A percentile compares a stretch with the other conserved stretches of the same genome.
phyloP scores from a whole-genome alignment of 169 alveolate genomes.

The Eimeria acervulina region DNA sequence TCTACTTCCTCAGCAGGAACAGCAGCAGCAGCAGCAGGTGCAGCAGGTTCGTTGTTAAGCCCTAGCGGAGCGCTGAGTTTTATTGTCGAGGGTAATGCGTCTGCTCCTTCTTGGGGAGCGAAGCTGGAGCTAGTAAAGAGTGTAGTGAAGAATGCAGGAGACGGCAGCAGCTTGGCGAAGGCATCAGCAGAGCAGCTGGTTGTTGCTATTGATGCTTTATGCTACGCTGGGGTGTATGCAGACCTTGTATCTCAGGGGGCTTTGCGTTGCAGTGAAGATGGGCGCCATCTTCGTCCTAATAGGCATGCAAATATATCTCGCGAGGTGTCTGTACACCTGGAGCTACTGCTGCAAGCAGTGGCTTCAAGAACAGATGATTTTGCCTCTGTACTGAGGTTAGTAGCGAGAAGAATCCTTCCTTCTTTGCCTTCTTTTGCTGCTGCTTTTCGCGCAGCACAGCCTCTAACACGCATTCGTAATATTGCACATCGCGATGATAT shows the following conservation, averaged over 20 bases:
- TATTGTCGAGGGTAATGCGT: slow-evolving; percentile 11
- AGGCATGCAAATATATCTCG: slow-evolving; percentile 82
- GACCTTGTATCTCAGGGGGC: slow-evolving; percentile 47
- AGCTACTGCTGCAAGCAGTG: slow-evolving; percentile 62
- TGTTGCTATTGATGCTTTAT: slow-evolving; percentile 28
- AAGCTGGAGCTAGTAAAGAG: slow-evolving; percentile 27
- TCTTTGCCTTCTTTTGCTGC: slow-evolving; percentile 84
- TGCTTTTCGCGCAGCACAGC: slow-evolving; percentile 84
- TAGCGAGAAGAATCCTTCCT: slow-evolving; percentile 79
- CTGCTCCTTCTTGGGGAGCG: slow-evolving; percentile 51
- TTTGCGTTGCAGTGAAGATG: slow-evolving; percentile 78
- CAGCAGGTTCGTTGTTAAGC: not conserved
- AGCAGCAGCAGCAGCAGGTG: not conserved
- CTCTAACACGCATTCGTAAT: slow-evolving; percentile 86
- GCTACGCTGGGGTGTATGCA: slow-evolving; percentile 49
- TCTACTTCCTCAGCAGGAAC: too few species aligned
- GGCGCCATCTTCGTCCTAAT: slow-evolving; percentile 85
- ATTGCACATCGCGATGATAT: slow-evolving; percentile 87
- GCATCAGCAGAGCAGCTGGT: slow-evolving; percentile 11
- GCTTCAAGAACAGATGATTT: slow-evolving; percentile 19
- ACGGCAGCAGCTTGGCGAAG: not conserved
- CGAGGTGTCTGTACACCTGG: slow-evolving; percentile 81
- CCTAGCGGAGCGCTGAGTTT: not conserved
- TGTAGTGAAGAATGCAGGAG: not conserved
- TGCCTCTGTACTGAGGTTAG: slow-evolving; percentile 82